Percentiles rank a stretch among this genome's conserved stretches.
phyloP scores from a whole-genome alignment of 2,329 filamentous ascomycete genomes.

The Beauveria sp. region DNA sequence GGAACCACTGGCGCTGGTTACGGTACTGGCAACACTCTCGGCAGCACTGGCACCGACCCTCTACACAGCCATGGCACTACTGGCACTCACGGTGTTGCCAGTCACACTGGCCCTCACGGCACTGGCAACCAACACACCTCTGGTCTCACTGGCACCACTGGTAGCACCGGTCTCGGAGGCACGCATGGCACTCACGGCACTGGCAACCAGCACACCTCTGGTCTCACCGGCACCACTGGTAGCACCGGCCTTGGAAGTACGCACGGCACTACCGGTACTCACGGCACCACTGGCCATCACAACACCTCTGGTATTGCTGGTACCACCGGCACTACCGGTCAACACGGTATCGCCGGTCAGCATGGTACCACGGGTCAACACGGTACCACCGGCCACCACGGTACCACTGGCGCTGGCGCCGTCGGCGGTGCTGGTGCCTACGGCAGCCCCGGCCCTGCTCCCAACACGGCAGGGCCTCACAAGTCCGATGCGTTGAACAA shows the following conservation, averaged over 20 bases:
- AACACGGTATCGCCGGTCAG: conserved; percentile 18
- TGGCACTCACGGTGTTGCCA: not conserved
- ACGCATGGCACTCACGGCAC: conserved; percentile 13
- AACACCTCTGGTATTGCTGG: conserved; percentile 15
- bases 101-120: conserved; percentile 13
- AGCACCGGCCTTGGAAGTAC: not conserved
- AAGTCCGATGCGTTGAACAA: conserved; percentile 47
- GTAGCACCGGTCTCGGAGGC: conserved; percentile 9
- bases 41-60: conserved; percentile 25
- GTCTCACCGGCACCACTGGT: conserved; percentile 25
- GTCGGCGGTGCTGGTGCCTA: conserved; percentile 4
- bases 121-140: conserved; percentile 14
- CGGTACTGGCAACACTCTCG: conserved; percentile 21
- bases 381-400: conserved; percentile 19
- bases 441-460: conserved; percentile 25
- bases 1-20: conserved; percentile 4
- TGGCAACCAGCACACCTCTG: conserved; percentile 13
- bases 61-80: conserved; percentile 11
- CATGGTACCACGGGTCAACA: conserved; percentile 13
- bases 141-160: conserved; percentile 15
- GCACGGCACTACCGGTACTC: conserved; percentile 13
- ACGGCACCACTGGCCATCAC: conserved; percentile 17
- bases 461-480: conserved; percentile 35
- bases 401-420: conserved; percentile 29
- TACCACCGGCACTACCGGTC: conserved; percentile 9